Evolutionary conservation across 306 rosid genomes (phyloP).

Genomic region (Gynostemma pentaphyllum): DNA sequence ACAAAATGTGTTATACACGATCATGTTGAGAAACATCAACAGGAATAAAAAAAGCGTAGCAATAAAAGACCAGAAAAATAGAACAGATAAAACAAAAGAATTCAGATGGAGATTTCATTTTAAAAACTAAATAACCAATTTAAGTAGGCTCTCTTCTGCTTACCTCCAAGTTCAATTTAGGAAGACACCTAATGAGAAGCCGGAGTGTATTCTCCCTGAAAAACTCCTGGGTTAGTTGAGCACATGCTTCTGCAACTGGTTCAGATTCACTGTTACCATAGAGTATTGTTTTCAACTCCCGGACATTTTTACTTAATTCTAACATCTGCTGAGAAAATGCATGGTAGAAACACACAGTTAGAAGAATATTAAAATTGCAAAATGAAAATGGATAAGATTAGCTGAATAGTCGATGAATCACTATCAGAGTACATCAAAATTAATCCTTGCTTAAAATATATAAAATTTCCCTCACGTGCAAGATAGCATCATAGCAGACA

Average conservation of each 20-base stretch:
- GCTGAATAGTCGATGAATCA: neutral
- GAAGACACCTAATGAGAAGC: constrained; percentile 61
- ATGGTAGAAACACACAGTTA: constrained; percentile 11
- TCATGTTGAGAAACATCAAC: constrained; percentile 9
- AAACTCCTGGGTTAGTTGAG: constrained; percentile 82
- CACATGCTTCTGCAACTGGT: constrained; percentile 90
- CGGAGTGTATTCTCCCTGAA: constrained; percentile 70
- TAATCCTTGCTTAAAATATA: neutral
- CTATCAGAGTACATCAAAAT: neutral
- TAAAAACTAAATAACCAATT: neutral
- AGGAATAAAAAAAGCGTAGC: neutral
- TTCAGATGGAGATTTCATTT: neutral
- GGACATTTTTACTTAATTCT: constrained; percentile 57
- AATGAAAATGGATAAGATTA: neutral
- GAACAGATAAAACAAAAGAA: neutral
- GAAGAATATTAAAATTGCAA: constrained; percentile 11
- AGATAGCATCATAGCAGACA: neutral
- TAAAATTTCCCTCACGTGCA: neutral
- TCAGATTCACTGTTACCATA: constrained; percentile 95
- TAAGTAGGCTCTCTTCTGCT: neutral
- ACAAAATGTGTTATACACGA: constrained; percentile 16
- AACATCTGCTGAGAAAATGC: constrained; percentile 41
- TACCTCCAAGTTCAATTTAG: constrained; percentile 95
- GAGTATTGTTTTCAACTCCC: constrained; percentile 84
- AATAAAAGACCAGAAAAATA: neutral